Conservation (phyloP, 108 stramenopile species). For the Discostella stelligeroides region DNA sequence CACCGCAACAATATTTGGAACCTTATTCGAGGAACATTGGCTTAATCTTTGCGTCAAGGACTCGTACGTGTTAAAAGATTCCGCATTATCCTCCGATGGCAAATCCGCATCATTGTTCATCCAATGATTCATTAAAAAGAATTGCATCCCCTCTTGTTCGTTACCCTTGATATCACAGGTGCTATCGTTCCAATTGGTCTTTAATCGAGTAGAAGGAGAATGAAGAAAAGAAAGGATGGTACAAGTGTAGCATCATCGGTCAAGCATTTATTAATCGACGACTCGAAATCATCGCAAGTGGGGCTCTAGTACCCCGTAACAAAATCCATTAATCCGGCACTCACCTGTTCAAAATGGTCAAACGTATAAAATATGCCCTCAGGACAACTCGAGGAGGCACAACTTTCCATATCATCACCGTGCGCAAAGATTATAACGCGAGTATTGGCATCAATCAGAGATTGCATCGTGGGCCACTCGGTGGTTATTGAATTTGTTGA, state of each 20-base stretch:
- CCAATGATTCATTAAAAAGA: slow-evolving; percentile 63
- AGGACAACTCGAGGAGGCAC: slow-evolving; percentile 3
- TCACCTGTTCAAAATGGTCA: slow-evolving; percentile 15
- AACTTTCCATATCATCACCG: slow-evolving; percentile 20
- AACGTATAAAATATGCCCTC: slow-evolving; percentile 26
- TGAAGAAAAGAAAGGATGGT: neutral
- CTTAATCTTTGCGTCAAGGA: slow-evolving; percentile 40
- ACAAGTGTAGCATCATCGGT: too few species aligned
- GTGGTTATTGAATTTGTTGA: slow-evolving; percentile 6
- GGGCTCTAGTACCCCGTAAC: too few species aligned
- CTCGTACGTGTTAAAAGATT: slow-evolving; percentile 38
- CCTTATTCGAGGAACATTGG: slow-evolving; percentile 34
- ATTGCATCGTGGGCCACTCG: slow-evolving; percentile 37
- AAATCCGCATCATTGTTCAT: slow-evolving; percentile 29
- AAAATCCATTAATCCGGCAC: neutral
- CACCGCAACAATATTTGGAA: slow-evolving; percentile 49
- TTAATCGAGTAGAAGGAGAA: neutral
- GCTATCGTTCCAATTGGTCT: slow-evolving; percentile 14
- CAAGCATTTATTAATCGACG: too few species aligned
- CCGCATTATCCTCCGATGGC: slow-evolving; percentile 18
- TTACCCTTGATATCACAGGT: slow-evolving; percentile 10
- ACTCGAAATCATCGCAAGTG: too few species aligned
- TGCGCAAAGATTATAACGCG: slow-evolving; percentile 27
- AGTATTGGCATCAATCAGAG: slow-evolving; percentile 26
- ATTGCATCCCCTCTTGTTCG: slow-evolving; percentile 18